phyloP scores from a whole-genome alignment of 345 rosid species.

The Cardiospermum halicacabum region DNA sequence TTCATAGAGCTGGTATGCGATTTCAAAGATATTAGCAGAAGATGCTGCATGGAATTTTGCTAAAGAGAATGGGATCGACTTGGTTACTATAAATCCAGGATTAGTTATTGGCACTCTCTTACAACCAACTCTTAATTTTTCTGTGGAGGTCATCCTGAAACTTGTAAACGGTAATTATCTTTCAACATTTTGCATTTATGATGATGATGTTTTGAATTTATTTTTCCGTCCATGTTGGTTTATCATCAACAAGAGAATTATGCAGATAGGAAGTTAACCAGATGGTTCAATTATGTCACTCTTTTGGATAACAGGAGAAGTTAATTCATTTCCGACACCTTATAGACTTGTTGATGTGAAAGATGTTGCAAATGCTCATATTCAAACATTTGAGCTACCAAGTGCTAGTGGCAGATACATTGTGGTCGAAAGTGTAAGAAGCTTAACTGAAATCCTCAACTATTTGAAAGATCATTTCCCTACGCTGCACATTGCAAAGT shows the following conservation, averaged over 20 bases:
- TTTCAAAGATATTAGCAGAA: slow-evolving; percentile 43
- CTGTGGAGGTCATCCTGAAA: slow-evolving; percentile 19
- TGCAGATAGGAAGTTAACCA: too few species aligned
- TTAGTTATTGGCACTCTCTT: slow-evolving; percentile 34
- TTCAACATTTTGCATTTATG: not conserved
- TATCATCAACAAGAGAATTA: too few species aligned
- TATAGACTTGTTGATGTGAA: slow-evolving; percentile 43
- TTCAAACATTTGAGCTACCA: slow-evolving; percentile 44
- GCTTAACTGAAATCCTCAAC: slow-evolving; percentile 5
- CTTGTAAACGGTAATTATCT: slow-evolving; percentile 21
- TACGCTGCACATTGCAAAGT: slow-evolving; percentile 21
- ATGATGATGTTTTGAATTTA: not conserved
- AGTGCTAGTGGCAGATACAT: slow-evolving; percentile 41
- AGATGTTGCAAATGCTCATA: slow-evolving; percentile 52
- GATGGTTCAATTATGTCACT: too few species aligned
- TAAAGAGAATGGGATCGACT: slow-evolving; percentile 33
- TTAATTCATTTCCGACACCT: slow-evolving; percentile 4
- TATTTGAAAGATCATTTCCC: slow-evolving; percentile 11
- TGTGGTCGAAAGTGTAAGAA: slow-evolving; percentile 22
- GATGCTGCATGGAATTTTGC: slow-evolving; percentile 41
- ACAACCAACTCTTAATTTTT: slow-evolving; percentile 36
- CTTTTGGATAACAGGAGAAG: too few species aligned
- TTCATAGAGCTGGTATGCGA: slow-evolving; percentile 32
- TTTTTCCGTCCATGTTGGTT: too few species aligned
- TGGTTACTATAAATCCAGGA: slow-evolving; percentile 44